phyloP scores from a whole-genome alignment of 208 protist genomes.

The Leishmania amazonensis region DNA sequence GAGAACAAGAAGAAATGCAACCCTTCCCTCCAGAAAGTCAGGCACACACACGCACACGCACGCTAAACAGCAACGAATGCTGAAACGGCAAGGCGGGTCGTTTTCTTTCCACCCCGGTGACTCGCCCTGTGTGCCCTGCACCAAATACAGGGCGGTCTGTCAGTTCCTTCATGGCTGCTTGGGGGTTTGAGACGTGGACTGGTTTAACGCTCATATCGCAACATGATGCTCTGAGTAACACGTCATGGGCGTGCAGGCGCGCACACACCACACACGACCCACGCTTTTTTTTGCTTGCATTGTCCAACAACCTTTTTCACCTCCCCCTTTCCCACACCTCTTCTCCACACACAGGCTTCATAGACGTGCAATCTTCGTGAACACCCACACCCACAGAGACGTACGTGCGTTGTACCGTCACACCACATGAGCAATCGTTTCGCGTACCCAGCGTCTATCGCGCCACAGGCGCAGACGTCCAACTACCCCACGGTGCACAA shows the following conservation, averaged over 20 bases:
- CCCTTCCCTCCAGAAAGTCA: background rate
- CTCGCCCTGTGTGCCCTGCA: background rate
- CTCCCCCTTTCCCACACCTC: background rate
- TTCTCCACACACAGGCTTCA: background rate
- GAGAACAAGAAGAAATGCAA: background rate
- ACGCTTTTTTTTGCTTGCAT: background rate
- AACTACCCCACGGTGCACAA: slow-evolving; percentile 33
- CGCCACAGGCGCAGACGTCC: slow-evolving; percentile 23
- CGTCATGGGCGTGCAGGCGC: background rate
- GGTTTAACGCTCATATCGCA: background rate
- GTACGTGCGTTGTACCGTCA: background rate
- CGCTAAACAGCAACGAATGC: background rate
- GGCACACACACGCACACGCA: background rate
- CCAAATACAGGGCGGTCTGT: background rate
- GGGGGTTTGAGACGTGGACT: background rate
- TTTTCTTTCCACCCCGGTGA: background rate
- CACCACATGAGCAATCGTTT: slow-evolving; percentile 1
- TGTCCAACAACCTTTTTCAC: background rate
- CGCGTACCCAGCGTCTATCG: background rate
- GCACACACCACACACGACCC: background rate
- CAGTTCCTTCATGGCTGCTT: background rate
- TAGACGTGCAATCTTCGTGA: background rate
- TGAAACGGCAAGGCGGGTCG: background rate
- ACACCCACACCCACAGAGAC: background rate
- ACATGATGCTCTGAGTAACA: background rate